Evolutionary conservation across 257 asterid genomes (phyloP), one percentile per base, ranked within the genome.

Genomic region (Lavandula angustifolia): DNA sequence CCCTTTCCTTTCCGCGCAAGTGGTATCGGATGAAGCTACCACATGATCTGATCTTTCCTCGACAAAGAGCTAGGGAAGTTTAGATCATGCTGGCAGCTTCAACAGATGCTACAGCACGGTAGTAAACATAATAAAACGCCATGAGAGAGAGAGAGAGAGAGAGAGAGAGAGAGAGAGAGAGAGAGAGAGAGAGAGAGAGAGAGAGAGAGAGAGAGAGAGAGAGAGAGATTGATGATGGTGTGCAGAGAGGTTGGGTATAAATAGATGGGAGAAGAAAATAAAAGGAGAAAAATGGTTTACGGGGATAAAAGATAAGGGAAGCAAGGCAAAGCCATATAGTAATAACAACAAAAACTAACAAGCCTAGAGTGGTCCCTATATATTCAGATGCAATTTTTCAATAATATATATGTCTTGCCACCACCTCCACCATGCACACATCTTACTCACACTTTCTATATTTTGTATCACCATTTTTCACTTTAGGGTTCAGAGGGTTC

Each of bases 11-110:
- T 14, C 69, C 82, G 80, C 40, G 79, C 70, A 50, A 75, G 55
- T 40, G 32, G 75, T 63, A 81, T 71, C 85, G 6, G 94, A 68
- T 85, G 92, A 87, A 87, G 95, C 85, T 66, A 72, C 95, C 92
- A 82, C 76, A 84, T 84, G 95, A 84, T 87, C 95, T 69, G 68
- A 73, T 82, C 82, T 66, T 71, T 44, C 81, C 79, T 63, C 46
- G 48, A 50, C 22, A 11, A 40, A 7, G 72, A 77, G 79, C 69
- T 60, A 69, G 79, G 71, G 63, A 69, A 51, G 78, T 69, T 82
- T 76, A 87, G 95, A 87, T 87, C 95, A 87, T 77, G 95, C 95
- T 87, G 95, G 95, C 95, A 87, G 95, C 95, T 87, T 87, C 87
- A 87, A 37, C 91, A 31, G 78, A 82, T 75, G 44, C 75, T 12